Conservation (phyloP, 2,329 filamentous ascomycete genomes). For the Sclerotinia nivalis region DNA sequence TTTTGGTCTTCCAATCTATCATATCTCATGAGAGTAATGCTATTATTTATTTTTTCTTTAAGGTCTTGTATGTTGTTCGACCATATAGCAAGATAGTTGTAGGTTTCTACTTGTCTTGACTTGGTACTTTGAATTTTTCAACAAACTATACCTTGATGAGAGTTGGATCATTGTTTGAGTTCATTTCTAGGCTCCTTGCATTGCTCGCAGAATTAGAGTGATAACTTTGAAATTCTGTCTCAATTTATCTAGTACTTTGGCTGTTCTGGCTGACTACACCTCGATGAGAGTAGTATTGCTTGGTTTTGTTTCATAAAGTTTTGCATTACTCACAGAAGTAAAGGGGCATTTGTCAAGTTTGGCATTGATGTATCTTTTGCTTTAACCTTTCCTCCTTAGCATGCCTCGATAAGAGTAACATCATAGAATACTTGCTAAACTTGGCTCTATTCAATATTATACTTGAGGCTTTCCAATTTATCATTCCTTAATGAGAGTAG, state of each 20-base stretch:
- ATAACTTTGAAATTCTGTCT: no score
- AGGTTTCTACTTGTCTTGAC: background rate
- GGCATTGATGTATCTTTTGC: background rate
- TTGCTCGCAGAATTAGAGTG: no score
- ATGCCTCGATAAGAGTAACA: background rate
- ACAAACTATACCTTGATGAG: background rate
- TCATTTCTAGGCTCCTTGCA: no score
- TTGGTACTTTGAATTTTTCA: background rate
- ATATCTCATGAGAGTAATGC: no score
- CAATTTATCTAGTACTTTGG: background rate
- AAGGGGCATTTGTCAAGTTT: background rate
- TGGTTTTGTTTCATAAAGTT: background rate
- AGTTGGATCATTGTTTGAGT: background rate
- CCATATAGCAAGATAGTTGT: background rate
- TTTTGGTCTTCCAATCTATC: background rate
- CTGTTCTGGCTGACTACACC: background rate
- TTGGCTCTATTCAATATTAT: background rate
- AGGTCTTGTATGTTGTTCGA: background rate
- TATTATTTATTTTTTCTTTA: background rate
- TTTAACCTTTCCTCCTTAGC: accelerated
- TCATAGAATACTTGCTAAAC: background rate
- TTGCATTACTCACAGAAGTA: background rate
- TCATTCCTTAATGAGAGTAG: background rate
- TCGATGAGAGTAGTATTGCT: background rate
- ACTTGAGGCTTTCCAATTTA: accelerated